Conservation (phyloP, 768 basidiomycete genomes). For the Botryobasidium botryosum region DNA sequence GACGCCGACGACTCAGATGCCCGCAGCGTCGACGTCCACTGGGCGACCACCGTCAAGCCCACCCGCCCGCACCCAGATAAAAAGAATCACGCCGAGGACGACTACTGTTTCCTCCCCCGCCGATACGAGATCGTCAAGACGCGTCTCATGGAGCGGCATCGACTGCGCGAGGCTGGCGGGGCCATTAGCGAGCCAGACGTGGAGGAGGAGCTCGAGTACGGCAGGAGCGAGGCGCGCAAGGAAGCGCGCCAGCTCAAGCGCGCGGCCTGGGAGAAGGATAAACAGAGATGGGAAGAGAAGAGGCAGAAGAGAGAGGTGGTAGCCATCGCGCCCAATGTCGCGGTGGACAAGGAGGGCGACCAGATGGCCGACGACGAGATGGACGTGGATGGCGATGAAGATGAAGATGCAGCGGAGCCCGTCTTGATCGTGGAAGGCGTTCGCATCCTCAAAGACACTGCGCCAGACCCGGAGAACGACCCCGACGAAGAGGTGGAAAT, state of each 20-base stretch:
- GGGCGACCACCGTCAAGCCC: background rate
- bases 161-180: slow-evolving; percentile 5
- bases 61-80: background rate
- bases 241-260: too few species aligned
- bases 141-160: background rate
- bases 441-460: slow-evolving; percentile 21
- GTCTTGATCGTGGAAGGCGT: slow-evolving; percentile 16
- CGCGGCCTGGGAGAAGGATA: too few species aligned
- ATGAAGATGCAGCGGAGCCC: slow-evolving; percentile 14
- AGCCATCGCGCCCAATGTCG: background rate
- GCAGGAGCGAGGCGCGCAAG: background rate
- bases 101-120: background rate
- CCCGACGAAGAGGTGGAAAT: background rate
- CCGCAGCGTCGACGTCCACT: background rate
- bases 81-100: background rate
- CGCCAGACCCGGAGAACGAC: slow-evolving; percentile 5
- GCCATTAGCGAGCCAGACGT: background rate
- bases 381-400: slow-evolving; percentile 22
- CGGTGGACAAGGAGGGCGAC: slow-evolving; percentile 17
- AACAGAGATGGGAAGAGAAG: too few species aligned
- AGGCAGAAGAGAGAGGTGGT: background rate
- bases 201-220: background rate
- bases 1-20: slow-evolving; percentile 14
- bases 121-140: background rate
- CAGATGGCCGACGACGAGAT: slow-evolving; percentile 13